Conservation (phyloP, 1,284 basidiomycete genomes). For the Earliella scabrosa region DNA sequence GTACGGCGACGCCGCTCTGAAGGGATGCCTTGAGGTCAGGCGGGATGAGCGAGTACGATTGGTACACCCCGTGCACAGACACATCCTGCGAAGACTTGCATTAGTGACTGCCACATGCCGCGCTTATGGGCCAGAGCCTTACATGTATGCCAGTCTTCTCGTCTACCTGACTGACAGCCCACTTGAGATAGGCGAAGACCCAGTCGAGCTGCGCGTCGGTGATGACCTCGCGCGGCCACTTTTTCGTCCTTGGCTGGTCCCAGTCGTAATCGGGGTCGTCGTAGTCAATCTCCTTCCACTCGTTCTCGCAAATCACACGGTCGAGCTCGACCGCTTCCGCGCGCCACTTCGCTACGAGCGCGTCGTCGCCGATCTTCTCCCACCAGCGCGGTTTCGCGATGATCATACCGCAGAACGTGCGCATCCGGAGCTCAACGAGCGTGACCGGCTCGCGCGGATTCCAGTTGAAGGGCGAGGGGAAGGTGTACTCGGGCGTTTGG, state of each 20-base stretch:
- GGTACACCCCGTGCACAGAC: slow-evolving; percentile 44
- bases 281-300: background rate
- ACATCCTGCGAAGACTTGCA: background rate
- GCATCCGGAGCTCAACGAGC: background rate
- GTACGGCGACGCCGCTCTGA: background rate
- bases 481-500: too few relatives aligned
- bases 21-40: background rate
- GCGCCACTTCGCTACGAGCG: background rate
- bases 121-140: too few relatives aligned
- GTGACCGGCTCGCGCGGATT: background rate
- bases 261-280: too few relatives aligned
- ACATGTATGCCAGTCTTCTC: slow-evolving; percentile 41
- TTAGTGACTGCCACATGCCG: background rate
- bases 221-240: background rate
- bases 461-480: too few relatives aligned
- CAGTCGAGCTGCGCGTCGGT: too few relatives aligned
- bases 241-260: too few relatives aligned
- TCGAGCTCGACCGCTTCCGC: background rate
- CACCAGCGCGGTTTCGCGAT: background rate
- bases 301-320: background rate
- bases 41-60: slow-evolving; percentile 31
- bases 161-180: slow-evolving; percentile 47
- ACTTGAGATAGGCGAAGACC: slow-evolving; percentile 51
- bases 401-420: background rate
- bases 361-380: background rate